Evolutionary conservation across 1,139 yeast species (phyloP).

Genomic region (Yamadazyma jaroonii): DNA sequence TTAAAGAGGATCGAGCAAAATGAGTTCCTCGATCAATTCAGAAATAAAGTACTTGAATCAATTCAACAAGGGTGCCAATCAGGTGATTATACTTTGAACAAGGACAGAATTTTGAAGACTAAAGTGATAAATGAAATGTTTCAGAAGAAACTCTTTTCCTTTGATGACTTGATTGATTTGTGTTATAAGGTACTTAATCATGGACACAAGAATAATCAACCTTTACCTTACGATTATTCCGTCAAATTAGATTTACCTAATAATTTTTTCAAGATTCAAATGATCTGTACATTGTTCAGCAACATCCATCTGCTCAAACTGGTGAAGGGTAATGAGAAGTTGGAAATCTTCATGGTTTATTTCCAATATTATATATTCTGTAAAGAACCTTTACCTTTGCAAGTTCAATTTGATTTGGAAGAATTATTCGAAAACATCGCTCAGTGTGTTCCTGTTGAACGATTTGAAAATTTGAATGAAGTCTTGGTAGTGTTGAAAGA

Average conservation of each 20-base stretch:
- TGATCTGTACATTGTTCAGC: slow-evolving; percentile 36
- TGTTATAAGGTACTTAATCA: slow-evolving; percentile 59
- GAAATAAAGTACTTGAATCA: slow-evolving; percentile 14
- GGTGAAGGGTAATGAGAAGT: too few relatives aligned
- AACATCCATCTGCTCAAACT: not conserved
- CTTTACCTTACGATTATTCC: slow-evolving; percentile 43
- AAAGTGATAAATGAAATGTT: slow-evolving; percentile 59
- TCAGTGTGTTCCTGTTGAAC: slow-evolving; percentile 23
- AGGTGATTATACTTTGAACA: slow-evolving; percentile 58
- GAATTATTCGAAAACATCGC: slow-evolving; percentile 36
- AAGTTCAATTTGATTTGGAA: slow-evolving; percentile 52
- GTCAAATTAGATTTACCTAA: slow-evolving; percentile 57
- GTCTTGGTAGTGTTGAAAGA: slow-evolving; percentile 37
- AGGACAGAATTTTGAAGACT: slow-evolving; percentile 61
- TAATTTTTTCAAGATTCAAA: slow-evolving; percentile 69
- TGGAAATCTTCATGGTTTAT: slow-evolving; percentile 47
- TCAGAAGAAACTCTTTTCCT: slow-evolving; percentile 46
- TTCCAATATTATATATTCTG: slow-evolving; percentile 75
- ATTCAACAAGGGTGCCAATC: slow-evolving; percentile 65
- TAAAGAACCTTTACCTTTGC: slow-evolving; percentile 69
- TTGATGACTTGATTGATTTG: slow-evolving; percentile 49
- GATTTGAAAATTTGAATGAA: slow-evolving; percentile 40
- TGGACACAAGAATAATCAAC: slow-evolving; percentile 68
- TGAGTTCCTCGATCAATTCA: slow-evolving; percentile 20
- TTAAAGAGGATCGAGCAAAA: slow-evolving; percentile 28